A percentile compares a stretch with the other conserved stretches of the same genome.
Conservation (phyloP, 2,329 filamentous ascomycete species). For the Malbranchea zuffiana region DNA sequence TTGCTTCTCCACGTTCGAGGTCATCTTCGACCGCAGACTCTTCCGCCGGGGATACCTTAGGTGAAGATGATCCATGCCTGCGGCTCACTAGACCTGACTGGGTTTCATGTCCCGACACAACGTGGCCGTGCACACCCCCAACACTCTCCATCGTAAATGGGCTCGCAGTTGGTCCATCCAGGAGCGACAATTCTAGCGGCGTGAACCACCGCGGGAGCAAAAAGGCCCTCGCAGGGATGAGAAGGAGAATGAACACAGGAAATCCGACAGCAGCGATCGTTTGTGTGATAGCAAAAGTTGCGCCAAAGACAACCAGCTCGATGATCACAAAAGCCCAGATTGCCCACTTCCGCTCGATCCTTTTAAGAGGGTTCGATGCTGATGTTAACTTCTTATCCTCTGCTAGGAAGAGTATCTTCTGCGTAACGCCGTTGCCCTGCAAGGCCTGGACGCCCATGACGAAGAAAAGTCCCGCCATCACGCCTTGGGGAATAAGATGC, state of each 20-base stretch:
- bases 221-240: conserved; percentile 56
- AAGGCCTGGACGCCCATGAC: conserved; percentile 74
- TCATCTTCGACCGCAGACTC: conserved; percentile 29
- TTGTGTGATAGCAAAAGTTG: conserved; percentile 73
- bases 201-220: conserved; percentile 54
- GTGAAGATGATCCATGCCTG: not conserved
- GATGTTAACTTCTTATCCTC: conserved; percentile 54
- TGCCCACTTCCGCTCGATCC: conserved; percentile 51
- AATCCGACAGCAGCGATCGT: conserved; percentile 75
- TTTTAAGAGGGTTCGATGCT: conserved; percentile 47
- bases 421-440: conserved; percentile 63
- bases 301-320: conserved; percentile 60
- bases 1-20: conserved; percentile 33
- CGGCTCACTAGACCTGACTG: conserved; percentile 6
- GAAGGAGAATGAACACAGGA: conserved; percentile 58
- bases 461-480: conserved; percentile 72
- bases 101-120: conserved; percentile 14
- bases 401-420: conserved; percentile 59
- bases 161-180: conserved; percentile 67
- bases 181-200: conserved; percentile 46
- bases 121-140: conserved; percentile 49
- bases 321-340: conserved; percentile 61
- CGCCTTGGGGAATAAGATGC: conserved; percentile 67
- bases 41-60: conserved; percentile 10
- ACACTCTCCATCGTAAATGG: conserved; percentile 67